Evolutionary conservation across 116 monocot species (phyloP).

Genomic region (Iris pallida): DNA sequence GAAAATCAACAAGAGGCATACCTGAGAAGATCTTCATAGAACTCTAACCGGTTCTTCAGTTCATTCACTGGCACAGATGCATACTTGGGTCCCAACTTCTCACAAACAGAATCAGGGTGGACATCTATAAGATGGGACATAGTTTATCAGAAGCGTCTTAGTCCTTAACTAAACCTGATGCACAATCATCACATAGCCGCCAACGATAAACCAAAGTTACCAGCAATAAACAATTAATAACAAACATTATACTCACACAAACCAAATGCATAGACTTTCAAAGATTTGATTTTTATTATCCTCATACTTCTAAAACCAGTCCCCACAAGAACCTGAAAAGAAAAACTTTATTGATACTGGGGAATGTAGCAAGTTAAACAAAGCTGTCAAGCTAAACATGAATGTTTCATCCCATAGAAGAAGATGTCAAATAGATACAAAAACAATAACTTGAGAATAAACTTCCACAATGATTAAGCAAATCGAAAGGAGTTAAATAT

Average conservation of each 20-base stretch:
- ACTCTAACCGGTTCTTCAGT: conserved; percentile 51
- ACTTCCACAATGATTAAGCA: no score
- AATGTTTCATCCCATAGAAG: no score
- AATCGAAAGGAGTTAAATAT: no score
- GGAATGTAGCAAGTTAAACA: no score
- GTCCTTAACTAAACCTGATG: conserved; percentile 1
- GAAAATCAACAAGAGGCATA: conserved; percentile 12
- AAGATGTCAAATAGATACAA: no score
- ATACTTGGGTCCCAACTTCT: conserved; percentile 87
- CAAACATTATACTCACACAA: conserved; percentile 62
- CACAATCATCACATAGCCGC: neutral
- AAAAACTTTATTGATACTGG: neutral
- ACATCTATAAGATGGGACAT: conserved; percentile 52
- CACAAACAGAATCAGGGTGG: conserved; percentile 70
- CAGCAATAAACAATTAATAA: neutral
- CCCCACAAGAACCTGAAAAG: conserved; percentile 86
- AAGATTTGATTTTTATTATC: conserved; percentile 65
- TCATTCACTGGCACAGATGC: conserved; percentile 58
- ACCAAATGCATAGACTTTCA: conserved; percentile 95
- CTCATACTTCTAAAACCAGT: conserved; percentile 79
- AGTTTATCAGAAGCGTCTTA: neutral
- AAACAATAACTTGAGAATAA: no score
- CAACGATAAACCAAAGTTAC: neutral
- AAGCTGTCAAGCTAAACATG: no score
- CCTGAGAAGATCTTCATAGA: conserved; percentile 87